Base-by-base conservation (phyloP, 2,329 filamentous ascomycete species). In the Sclerotinia trifoliorum region DNA sequence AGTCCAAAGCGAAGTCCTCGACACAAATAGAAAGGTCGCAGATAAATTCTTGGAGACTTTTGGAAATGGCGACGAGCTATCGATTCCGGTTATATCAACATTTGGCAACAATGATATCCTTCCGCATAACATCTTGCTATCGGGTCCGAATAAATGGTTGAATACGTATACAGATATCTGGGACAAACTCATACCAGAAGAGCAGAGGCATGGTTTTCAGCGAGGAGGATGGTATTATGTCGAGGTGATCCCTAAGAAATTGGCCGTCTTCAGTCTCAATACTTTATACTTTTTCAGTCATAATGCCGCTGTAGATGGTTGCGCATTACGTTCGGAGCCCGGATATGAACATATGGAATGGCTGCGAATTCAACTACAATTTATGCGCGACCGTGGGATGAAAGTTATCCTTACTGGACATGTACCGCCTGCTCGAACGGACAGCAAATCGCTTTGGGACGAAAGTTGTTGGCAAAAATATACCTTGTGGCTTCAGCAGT, bases 401-500 rank as follows among this genome's bases (percentile, higher is more conserved):
- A 98, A 98, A 80, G 95, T 91, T 19, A 97, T 99, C 65, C 80
- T 99, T 65, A 96, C 92, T 74, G 94, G 95, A 2, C 95, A 99
- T 79, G 93, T 99, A 5, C 94, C 95, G 1, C 95, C 95, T 0
- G 94, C 94, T 0, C 85, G 94, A 70, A 95, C 94, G 1, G 85
- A 88, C 48, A 90, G 88, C 80, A 98, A 98, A 82, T 86, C 88
- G 75, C 88, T 88, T 70, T 99, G 95, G 95, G 93, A 97, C 73
- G 94, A 98, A 82, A 93, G 91, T 0, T 99, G 95, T 80, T 99
- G 94, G 94, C 94, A 97, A 78, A 97, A 96, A 78, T 99, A 97
- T 79, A 91, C 93, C 0, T 81, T 98, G 5, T 98, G 94, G 93
- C 81, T 94, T 75, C 86, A 88, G 73, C 93, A 96, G 78, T 99